Evolutionary conservation across 164 flowering plant species (phyloP), one percentile per base, ranked within the genome.

Genomic region (Macadamia integrifolia): DNA sequence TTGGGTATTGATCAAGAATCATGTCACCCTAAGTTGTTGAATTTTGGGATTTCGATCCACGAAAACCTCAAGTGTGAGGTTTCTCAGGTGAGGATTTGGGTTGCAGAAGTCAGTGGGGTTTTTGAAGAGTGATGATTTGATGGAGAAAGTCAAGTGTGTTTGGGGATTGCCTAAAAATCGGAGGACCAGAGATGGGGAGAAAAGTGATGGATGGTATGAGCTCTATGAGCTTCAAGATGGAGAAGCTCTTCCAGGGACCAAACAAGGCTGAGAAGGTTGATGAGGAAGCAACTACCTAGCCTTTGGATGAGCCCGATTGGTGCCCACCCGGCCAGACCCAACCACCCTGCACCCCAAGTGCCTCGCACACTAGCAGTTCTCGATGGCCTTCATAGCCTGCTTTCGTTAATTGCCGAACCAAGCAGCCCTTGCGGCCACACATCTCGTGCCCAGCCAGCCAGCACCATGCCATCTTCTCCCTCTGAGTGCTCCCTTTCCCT

Each of bases 301-400:
- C 83, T 43, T 75, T 92, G 62, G 88, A 88, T 3, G 97, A 88
- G 72, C 97, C 97, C n/a, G 98, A 94, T 75, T 94, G 98, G 98
- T 23, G 23, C 23, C 23, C 23, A 23, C 23, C 23, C 23, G 23
- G 23, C 23, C 23, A 23, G 23, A 23, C 23, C 23, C 23, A 23
- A 23, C 23, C 23, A 23, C 23, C 23, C 23, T 23, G 23, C 23
- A 23, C 23, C 23, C 23, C 23, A 23, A 0, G 23, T 23, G 23
- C 23, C 23, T 23, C 23, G 23, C 23, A 0, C 23, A 23, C 23
- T 23, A 23, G 23, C 23, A 23, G 23, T 23, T 23, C 23, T 23
- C 23, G 23, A 23, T 0, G 23, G 23, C 23, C 23, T 23, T 23
- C 23, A 23, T 23, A 23, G 23, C 23, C 23, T 23, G 23, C 23